Evolutionary conservation across 2,329 filamentous ascomycete species (phyloP).

Genomic region (Alternaria metachromatica): DNA sequence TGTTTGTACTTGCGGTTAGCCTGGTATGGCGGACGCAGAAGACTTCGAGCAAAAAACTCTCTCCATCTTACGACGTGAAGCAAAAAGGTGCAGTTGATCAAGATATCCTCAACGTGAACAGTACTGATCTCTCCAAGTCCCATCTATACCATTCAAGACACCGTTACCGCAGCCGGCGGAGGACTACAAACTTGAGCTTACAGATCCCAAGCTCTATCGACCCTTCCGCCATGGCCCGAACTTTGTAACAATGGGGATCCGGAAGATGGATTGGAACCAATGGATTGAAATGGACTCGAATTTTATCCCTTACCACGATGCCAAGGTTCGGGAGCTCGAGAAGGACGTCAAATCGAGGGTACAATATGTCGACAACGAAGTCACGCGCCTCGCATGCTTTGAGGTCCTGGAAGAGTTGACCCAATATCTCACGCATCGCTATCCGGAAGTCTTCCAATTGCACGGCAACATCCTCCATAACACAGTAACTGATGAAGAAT

Average conservation of each 20-base stretch:
- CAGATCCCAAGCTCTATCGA: not conserved
- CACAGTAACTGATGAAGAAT: not conserved
- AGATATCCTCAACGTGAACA: not conserved
- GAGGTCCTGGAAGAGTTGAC: constrained; percentile 3
- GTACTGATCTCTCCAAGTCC: not conserved
- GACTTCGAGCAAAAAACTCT: not conserved
- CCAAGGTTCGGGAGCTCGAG: not conserved
- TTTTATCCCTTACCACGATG: not conserved
- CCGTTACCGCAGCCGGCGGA: not conserved
- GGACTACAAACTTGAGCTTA: not conserved
- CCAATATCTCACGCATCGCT: constrained; percentile 2
- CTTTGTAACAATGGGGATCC: not conserved
- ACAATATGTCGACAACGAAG: not conserved
- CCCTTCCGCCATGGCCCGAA: not conserved
- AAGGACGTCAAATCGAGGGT: not conserved
- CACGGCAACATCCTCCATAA: not conserved
- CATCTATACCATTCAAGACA: not conserved
- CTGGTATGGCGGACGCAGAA: not conserved
- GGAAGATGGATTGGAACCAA: constrained; percentile 3
- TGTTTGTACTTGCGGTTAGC: not conserved
- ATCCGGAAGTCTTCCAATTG: not conserved
- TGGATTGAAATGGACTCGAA: constrained; percentile 9
- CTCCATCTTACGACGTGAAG: not conserved
- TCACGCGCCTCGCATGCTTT: not conserved
- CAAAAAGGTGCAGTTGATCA: not conserved